A percentile compares a stretch with the other conserved stretches of the same genome.
Conservation (phyloP, 345 rosid species). For the Eucalyptus marginata region DNA sequence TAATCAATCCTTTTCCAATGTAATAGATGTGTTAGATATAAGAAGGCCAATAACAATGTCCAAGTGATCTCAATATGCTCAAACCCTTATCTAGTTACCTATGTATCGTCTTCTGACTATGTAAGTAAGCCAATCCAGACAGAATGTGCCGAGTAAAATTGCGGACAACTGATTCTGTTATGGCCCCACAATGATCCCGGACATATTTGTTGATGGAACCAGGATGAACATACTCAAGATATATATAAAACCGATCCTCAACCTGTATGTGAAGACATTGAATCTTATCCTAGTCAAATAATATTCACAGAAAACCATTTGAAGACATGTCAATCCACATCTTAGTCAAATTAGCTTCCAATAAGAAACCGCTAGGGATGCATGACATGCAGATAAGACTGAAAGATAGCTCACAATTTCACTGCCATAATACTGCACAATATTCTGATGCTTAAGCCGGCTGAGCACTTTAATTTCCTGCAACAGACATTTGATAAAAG, state of each 20-base stretch:
- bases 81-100: slow-evolving; percentile 28
- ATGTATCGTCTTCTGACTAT: slow-evolving; percentile 81
- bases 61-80: neutral
- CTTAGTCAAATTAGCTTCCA: neutral
- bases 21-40: neutral
- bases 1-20: neutral
- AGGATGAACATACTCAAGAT: slow-evolving; percentile 92
- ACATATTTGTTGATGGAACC: slow-evolving; percentile 85
- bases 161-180: slow-evolving; percentile 87
- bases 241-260: slow-evolving; percentile 77
- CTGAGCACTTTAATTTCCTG: slow-evolving; percentile 95
- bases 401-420: slow-evolving; percentile 64
- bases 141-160: slow-evolving; percentile 90
- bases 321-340: neutral
- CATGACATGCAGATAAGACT: neutral
- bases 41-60: neutral
- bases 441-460: slow-evolving; percentile 87
- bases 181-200: slow-evolving; percentile 86
- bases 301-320: neutral
- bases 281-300: neutral
- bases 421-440: slow-evolving; percentile 97
- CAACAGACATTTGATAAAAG: neutral
- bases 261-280: slow-evolving; percentile 27
- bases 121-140: slow-evolving; percentile 85
- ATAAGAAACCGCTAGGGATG: neutral